Evolutionary conservation across 2,329 filamentous ascomycete genomes (phyloP).

Genomic region (Chaetomium sp.): DNA sequence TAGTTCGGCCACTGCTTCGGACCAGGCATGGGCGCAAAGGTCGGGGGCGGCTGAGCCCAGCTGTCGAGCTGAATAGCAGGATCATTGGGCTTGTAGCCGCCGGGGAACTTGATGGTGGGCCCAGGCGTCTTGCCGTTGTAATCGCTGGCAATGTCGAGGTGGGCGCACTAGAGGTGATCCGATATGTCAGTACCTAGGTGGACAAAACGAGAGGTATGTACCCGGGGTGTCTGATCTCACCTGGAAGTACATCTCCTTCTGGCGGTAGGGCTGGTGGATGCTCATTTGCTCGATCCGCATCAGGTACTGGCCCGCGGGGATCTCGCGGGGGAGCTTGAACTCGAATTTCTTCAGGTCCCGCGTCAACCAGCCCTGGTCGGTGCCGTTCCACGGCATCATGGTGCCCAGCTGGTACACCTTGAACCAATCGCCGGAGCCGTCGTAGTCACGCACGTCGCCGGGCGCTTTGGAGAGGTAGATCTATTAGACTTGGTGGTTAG

Average conservation of each 20-base stretch:
- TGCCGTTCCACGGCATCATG: slow-evolving; percentile 2
- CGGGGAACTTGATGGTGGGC: slow-evolving; percentile 1
- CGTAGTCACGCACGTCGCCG: slow-evolving; percentile 4
- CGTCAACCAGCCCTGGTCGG: slow-evolving; percentile 7
- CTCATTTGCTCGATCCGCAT: slow-evolving; percentile 10
- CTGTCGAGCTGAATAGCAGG: neutral
- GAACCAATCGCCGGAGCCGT: slow-evolving; percentile 1
- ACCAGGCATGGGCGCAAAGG: neutral
- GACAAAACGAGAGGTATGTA: neutral
- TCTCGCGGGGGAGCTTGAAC: slow-evolving; percentile 6
- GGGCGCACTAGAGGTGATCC: neutral
- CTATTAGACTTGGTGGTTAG: neutral
- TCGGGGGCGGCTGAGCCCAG: slow-evolving; percentile 6
- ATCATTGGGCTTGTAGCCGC: neutral
- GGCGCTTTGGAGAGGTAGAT: slow-evolving; percentile 8
- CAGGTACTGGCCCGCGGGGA: slow-evolving; percentile 4
- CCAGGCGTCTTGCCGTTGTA: neutral
- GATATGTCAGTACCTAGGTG: neutral
- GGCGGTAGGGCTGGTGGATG: slow-evolving; percentile 5
- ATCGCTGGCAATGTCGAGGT: slow-evolving; percentile 5
- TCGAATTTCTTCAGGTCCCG: neutral
- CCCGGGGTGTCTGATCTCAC: neutral
- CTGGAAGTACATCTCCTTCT: slow-evolving; percentile 8
- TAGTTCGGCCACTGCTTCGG: neutral
- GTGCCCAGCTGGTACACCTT: slow-evolving; percentile 10